phyloP scores from a whole-genome alignment of 139 green algal species.

The Chlorella sp. region DNA sequence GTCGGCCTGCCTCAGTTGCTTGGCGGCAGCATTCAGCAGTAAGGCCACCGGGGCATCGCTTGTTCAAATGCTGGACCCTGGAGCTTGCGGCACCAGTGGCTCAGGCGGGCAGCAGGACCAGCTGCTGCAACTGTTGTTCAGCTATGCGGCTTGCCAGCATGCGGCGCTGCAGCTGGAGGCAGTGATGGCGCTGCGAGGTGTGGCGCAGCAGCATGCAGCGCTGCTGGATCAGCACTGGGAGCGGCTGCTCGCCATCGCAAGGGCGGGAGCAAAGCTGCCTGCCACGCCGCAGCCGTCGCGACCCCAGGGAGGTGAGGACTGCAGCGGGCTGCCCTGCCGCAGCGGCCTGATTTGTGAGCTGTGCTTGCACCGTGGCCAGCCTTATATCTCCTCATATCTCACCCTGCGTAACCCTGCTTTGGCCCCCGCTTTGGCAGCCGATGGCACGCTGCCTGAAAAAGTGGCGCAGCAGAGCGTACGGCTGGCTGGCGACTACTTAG shows the following conservation, averaged over 20 bases:
- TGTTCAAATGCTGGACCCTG: not conserved
- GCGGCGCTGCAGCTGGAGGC: conserved; percentile 32
- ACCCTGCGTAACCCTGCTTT: not conserved
- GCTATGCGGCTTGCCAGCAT: not conserved
- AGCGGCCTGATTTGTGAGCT: no score
- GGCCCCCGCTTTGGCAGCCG: not conserved
- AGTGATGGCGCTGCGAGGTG: conserved; percentile 35
- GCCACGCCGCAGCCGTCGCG: not conserved
- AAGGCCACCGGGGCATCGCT: conserved; percentile 24
- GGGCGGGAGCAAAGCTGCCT: not conserved
- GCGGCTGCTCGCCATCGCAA: conserved; percentile 2
- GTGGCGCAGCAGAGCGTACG: conserved; percentile 27
- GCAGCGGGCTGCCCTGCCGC: not conserved
- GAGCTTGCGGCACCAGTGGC: not conserved
- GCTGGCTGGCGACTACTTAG: conserved; percentile 27
- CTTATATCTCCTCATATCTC: not conserved
- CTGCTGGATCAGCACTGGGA: conserved; percentile 16
- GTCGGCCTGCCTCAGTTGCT: conserved; percentile 29
- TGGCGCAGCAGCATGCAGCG: conserved; percentile 31
- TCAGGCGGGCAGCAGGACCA: not conserved
- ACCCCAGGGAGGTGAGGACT: not conserved
- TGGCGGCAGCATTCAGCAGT: conserved; percentile 57
- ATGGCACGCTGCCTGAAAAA: conserved; percentile 29
- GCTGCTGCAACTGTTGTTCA: conserved; percentile 32
- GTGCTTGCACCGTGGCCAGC: not conserved